A percentile compares a stretch with the other conserved stretches of the same genome.
Conservation (phyloP, 768 basidiomycete species). For the Tylopilus balloui region DNA sequence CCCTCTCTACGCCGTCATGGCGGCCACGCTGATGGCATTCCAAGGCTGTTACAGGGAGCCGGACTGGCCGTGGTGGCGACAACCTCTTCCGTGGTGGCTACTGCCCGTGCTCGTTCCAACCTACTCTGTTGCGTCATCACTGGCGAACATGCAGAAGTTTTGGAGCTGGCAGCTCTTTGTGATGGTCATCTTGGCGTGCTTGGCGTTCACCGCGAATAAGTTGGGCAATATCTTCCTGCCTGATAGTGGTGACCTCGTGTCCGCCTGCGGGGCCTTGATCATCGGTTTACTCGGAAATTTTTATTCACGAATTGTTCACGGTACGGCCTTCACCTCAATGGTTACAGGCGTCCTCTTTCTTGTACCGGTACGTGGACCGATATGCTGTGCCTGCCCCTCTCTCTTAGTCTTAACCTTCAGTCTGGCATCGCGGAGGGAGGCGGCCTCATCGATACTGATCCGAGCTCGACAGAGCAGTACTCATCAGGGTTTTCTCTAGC, state of each 20-base stretch:
- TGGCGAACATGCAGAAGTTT: conserved; percentile 72
- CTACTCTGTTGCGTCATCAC: conserved; percentile 68
- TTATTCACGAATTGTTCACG: conserved; percentile 71
- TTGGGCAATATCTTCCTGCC: conserved; percentile 57
- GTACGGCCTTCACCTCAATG: conserved; percentile 87
- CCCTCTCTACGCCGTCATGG: conserved; percentile 21
- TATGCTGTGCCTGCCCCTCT: conserved; percentile 1
- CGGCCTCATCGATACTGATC: conserved; percentile 48
- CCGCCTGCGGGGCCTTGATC: conserved; percentile 72
- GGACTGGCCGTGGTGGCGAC: conserved; percentile 71
- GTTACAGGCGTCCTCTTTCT: conserved; percentile 91
- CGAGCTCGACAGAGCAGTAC: conserved; percentile 57
- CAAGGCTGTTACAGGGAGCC: conserved; percentile 74
- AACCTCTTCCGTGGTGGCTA: conserved; percentile 80
- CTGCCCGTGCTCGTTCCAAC: conserved; percentile 71
- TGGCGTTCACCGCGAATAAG: conserved; percentile 67
- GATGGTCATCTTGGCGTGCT: conserved; percentile 81
- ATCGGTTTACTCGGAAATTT: conserved; percentile 77
- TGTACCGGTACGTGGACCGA: conserved; percentile 61
- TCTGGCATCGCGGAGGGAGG: conserved; percentile 75
- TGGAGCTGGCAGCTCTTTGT: conserved; percentile 67
- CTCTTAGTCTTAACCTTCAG: conserved; percentile 36
- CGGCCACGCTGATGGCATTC: conserved; percentile 20
- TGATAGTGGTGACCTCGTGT: conserved; percentile 67
- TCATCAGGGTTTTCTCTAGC: conserved; percentile 77